Percentiles rank a stretch among this genome's conserved stretches.
These are phyloP conservation scores for Amylostereum areolatum DNA, from an alignment of 1,284 basidiomycete genomes.

Conservation along the genomic window DNA sequence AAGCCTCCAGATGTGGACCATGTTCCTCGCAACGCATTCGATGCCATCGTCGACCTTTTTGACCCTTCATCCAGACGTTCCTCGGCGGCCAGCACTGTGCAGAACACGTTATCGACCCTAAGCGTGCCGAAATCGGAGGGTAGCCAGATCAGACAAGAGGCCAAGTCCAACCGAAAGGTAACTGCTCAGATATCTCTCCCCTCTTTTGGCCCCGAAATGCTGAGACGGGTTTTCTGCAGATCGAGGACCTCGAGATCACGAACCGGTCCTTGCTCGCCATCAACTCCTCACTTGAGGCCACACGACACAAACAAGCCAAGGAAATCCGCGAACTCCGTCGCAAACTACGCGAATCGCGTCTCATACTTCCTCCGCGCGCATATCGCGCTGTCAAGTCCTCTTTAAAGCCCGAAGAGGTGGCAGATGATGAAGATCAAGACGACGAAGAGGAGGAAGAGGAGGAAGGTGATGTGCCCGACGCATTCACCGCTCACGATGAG, in stretches of 20 bases:
- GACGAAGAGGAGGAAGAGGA: conserved; percentile 30
- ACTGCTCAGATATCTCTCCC: not conserved
- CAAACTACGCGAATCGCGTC: conserved; percentile 69
- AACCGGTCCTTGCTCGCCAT: conserved; percentile 74
- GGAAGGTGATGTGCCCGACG: conserved; percentile 31
- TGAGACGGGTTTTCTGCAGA: conserved; percentile 35
- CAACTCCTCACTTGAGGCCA: conserved; percentile 67
- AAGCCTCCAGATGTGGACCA: too few relatives aligned
- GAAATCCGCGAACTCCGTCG: conserved; percentile 74
- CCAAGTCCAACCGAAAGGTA: conserved; percentile 78
- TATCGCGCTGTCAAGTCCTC: conserved; percentile 52
- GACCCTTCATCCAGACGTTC: conserved; percentile 4
- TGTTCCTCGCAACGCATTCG: not conserved
- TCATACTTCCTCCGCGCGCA: conserved; percentile 62
- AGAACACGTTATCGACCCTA: not conserved
- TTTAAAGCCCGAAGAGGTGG: conserved; percentile 31
- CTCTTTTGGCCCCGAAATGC: not conserved
- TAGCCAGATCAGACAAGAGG: conserved; percentile 52
- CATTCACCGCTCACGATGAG: conserved; percentile 36
- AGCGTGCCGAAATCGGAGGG: not conserved
- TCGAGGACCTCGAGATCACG: conserved; percentile 78
- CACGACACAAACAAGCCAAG: conserved; percentile 70
- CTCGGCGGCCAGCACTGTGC: conserved; percentile 1
- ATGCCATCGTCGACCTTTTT: conserved; percentile 4
- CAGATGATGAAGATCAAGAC: conserved; percentile 31